Base-by-base conservation (phyloP, 352 stramenopile genomes). In the Thraustotheca clavata region DNA sequence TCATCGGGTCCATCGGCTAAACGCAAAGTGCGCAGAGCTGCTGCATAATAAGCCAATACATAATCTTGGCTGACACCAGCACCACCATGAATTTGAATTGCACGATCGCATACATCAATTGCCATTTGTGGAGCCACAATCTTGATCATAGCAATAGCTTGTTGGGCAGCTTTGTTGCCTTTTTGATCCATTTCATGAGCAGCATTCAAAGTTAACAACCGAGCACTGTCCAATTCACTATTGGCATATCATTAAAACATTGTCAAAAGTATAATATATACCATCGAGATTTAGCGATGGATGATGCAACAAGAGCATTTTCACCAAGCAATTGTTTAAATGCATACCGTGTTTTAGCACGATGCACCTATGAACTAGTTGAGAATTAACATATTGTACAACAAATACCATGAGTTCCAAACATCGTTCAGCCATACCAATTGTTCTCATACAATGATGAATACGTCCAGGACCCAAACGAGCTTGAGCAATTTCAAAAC, bases 401-500 rank as follows among this genome's bases (percentile, higher is more conserved):
- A 24, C 29, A 16, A 75, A 70, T 49, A 88, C 76, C 66, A 90
- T 86, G 31, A 93, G 75, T 62, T 91, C 78, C 22, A 97, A 73
- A 62, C 87, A 94, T 31, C 80, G 77, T 72, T 97, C 88, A 27
- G 87, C 83, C 49, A 86, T 83, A 27, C 96, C 96, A 65, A 98
- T 94, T 18, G 93, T 73, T 47, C 95, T 87, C 96, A 99, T 99
- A 77, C 95, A 99, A 78, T 99, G 96, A 83, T 99, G 96, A 73
- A 99, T 97, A 52, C 97, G 78, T 46, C 89, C 89, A 24, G 89
- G 88, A 20, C 89, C 89, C 11, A 97, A 71, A 27, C 89, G 69
- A 3, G 52, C 60, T 72, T 97, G 89, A 9, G 88, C 85, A 49
- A 97, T 96, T 61, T 91, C 75, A 69, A 96, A 96, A 34, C 89